phyloP scores from a whole-genome alignment of 2,329 filamentous ascomycete genomes.

The Epichloe gansuensis region DNA sequence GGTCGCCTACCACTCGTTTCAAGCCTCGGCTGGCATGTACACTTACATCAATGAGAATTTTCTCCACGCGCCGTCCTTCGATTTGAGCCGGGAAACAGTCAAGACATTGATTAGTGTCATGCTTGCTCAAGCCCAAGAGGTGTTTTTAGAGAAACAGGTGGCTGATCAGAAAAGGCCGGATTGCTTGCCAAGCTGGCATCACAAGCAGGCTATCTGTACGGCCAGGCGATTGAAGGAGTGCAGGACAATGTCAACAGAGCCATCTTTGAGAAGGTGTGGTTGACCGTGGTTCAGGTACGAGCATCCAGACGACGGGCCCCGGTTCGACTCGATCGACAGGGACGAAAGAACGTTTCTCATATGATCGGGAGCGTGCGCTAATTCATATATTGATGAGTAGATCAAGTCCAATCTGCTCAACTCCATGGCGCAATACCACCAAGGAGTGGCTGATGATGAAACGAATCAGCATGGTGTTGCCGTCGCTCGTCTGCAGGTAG shows the following conservation, averaged over 20 bases:
- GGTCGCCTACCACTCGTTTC: slow-evolving; percentile 94
- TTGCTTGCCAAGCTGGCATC: slow-evolving; percentile 86
- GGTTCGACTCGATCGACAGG: too few relatives aligned
- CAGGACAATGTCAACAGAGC: slow-evolving; percentile 87
- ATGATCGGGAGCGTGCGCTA: not conserved
- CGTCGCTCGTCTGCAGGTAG: slow-evolving; percentile 70
- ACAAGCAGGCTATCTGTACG: slow-evolving; percentile 79
- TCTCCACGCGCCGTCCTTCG: slow-evolving; percentile 89
- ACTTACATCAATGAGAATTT: slow-evolving; percentile 99
- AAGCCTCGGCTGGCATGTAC: slow-evolving; percentile 97
- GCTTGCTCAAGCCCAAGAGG: slow-evolving; percentile 91
- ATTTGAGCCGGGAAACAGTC: slow-evolving; percentile 88
- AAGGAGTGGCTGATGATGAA: slow-evolving; percentile 83
- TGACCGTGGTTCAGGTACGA: slow-evolving; percentile 64
- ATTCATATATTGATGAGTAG: slow-evolving; percentile 20
- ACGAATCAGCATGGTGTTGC: slow-evolving; percentile 76
- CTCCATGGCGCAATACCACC: slow-evolving; percentile 85
- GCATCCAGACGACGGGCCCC: not conserved
- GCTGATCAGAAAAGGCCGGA: slow-evolving; percentile 85
- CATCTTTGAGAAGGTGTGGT: slow-evolving; percentile 91
- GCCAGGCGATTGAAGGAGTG: slow-evolving; percentile 76
- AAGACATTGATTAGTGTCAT: slow-evolving; percentile 88
- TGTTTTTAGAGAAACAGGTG: slow-evolving; percentile 94
- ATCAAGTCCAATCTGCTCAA: slow-evolving; percentile 72
- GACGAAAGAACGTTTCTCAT: not conserved